A percentile compares a stretch with the other conserved stretches of the same genome.
These are phyloP conservation scores for Fraxinus baroniana DNA, from an alignment of 305 asterid genomes.

Conservation along the genomic window DNA sequence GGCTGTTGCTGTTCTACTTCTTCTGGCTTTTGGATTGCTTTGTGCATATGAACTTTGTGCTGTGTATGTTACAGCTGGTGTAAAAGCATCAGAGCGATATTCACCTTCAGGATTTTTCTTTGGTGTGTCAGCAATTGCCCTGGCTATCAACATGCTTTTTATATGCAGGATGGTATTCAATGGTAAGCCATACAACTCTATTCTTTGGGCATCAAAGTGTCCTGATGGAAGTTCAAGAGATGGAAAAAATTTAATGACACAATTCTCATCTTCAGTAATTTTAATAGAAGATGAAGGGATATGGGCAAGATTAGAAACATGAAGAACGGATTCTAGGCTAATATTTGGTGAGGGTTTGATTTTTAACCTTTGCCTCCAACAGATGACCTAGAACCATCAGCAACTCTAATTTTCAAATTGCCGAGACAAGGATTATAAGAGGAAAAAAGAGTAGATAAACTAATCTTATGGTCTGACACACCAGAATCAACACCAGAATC, in stretches of 20 bases:
- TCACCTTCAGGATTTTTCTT: constrained; percentile 99
- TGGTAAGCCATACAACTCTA: constrained; percentile 48
- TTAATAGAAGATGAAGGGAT: background rate
- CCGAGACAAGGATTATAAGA: background rate
- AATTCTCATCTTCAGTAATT: background rate
- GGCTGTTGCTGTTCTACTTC: constrained; percentile 96
- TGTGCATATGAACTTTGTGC: constrained; percentile 99
- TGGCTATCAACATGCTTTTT: constrained; percentile 98
- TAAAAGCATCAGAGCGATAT: constrained; percentile 92
- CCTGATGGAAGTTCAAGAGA: background rate
- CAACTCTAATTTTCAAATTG: background rate
- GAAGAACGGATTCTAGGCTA: background rate
- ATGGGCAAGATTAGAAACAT: background rate
- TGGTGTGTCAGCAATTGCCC: constrained; percentile 96
- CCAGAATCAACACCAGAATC: background rate
- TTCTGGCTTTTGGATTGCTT: constrained; percentile 94
- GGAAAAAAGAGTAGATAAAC: background rate
- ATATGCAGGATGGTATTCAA: constrained; percentile 99
- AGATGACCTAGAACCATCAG: background rate
- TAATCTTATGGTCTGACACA: background rate
- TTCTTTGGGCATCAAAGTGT: constrained; percentile 17
- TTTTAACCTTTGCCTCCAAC: background rate
- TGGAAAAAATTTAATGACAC: background rate
- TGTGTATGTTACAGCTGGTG: constrained; percentile 92
- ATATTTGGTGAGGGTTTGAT: background rate